Conservation (phyloP, 495 filamentous ascomycete species). For the Acidiella bohemica region DNA sequence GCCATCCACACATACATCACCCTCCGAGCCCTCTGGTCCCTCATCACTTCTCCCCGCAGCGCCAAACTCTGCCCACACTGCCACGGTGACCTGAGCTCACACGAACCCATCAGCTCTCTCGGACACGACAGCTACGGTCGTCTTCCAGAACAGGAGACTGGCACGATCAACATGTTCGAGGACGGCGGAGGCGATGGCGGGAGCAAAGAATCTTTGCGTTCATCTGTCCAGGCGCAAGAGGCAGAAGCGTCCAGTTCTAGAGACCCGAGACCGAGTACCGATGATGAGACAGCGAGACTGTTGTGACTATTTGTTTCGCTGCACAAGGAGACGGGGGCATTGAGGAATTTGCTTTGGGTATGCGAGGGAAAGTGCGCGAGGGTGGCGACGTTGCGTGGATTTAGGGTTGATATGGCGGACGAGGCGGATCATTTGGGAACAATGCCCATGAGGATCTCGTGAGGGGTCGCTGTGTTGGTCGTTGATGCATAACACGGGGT, state of each 20-base stretch:
- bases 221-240: not conserved
- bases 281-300: constrained; percentile 13
- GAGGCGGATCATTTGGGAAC: too few relatives aligned
- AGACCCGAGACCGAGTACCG: constrained; percentile 6
- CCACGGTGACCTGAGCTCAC: not conserved
- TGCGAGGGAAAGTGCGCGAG: too few relatives aligned
- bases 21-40: constrained; percentile 1
- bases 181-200: not conserved
- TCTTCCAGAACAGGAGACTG: not conserved
- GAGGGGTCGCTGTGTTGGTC: too few relatives aligned
- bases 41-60: not conserved
- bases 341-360: too few relatives aligned
- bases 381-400: too few relatives aligned
- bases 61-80: constrained; percentile 12
- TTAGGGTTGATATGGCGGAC: too few relatives aligned
- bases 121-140: not conserved
- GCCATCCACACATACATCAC: constrained; percentile 8
- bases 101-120: not conserved
- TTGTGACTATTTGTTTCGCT: constrained; percentile 1
- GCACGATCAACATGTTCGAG: not conserved
- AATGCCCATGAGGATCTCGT: too few relatives aligned
- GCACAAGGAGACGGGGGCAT: too few relatives aligned
- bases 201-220: constrained; percentile 1
- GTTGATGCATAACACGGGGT: too few relatives aligned
- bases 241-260: not conserved